Evolutionary conservation across 148 eudicot genomes (phyloP), one percentile per base, ranked within the genome.

Genomic region (Agrostemma githago): DNA sequence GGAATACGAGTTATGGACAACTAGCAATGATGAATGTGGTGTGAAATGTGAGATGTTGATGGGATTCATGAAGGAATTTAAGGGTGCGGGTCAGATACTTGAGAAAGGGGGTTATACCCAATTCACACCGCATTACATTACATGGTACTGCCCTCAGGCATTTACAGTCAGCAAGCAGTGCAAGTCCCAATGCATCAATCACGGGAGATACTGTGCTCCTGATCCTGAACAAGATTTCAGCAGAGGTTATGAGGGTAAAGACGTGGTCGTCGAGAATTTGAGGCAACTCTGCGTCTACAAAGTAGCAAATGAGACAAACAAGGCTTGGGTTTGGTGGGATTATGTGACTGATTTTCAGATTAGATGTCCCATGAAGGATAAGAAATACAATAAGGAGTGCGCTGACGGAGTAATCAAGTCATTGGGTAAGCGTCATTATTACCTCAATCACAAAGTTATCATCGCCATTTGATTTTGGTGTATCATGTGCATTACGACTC

Each of bases 291-390:
- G 98, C 77, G 94, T 91, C 41, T 88, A 80, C 74, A 89, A 71
- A 80, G 91, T 91, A 59, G 94, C 94, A 53, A 90, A 84, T 77
- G 97, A 93, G 83, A 82, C 76, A 42, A 80, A 82, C 9, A 93
- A 84, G 85, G 84, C 92, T 8, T 93, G 98, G 98, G 70, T 86
- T 20, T 93, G 98, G 97, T 91, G 98, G 98, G 98, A 93, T 67
- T 93, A 91, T 72, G 97, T 89, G 19, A 89, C 94, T 76, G 97
- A 93, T 84, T 93, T 93, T 70, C 92, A 91, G 74, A 90, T 93
- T 42, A 88, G 98, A 76, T 93, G 97, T 74, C 97, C 98, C 66
- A 90, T 93, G 98, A 91, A 89, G 83, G 94, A 93, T 53, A 87
- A 88, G 77, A 91, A 93, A 60, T 93, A 91, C 80, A 89, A 85